Evolutionary conservation across 768 basidiomycete species (phyloP).

Genomic region (Lentinula guzmanii): DNA sequence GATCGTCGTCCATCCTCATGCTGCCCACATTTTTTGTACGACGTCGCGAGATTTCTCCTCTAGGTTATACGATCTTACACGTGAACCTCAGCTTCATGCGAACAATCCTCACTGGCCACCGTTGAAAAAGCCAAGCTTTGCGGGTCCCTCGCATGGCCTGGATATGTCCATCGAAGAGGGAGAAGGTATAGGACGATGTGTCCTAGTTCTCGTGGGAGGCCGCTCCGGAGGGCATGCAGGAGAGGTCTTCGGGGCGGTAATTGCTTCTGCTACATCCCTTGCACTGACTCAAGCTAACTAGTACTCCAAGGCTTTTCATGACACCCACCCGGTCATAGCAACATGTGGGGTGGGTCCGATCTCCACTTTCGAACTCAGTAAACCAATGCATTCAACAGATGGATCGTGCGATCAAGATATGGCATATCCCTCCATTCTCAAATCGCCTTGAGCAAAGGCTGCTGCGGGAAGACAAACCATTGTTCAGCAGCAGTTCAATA

Average conservation of each 20-base stretch:
- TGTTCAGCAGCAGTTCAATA: constrained; percentile 63
- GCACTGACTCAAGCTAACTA: not conserved
- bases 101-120: constrained; percentile 55
- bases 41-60: constrained; percentile 69
- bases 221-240: constrained; percentile 69
- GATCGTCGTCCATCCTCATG: constrained; percentile 55
- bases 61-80: constrained; percentile 60
- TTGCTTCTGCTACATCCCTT: constrained; percentile 14
- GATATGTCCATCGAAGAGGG: constrained; percentile 58
- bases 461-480: constrained; percentile 60
- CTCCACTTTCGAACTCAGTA: not conserved
- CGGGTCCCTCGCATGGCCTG: constrained; percentile 66
- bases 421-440: constrained; percentile 45
- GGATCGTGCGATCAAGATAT: constrained; percentile 73
- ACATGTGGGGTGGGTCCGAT: constrained; percentile 63
- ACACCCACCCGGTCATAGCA: constrained; percentile 56
- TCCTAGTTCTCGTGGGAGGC: constrained; percentile 61
- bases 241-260: constrained; percentile 61
- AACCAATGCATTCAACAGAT: constrained; percentile 34
- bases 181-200: constrained; percentile 55
- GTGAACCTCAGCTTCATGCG: constrained; percentile 23
- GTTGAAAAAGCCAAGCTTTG: constrained; percentile 42
- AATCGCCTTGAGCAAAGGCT: constrained; percentile 11
- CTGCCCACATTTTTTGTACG: constrained; percentile 57
- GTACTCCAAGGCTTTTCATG: constrained; percentile 57